Percentiles rank a stretch among this genome's conserved stretches.
Evolutionary conservation across 208 protist species (phyloP).

Genomic region (Leishmania gerbilli): DNA sequence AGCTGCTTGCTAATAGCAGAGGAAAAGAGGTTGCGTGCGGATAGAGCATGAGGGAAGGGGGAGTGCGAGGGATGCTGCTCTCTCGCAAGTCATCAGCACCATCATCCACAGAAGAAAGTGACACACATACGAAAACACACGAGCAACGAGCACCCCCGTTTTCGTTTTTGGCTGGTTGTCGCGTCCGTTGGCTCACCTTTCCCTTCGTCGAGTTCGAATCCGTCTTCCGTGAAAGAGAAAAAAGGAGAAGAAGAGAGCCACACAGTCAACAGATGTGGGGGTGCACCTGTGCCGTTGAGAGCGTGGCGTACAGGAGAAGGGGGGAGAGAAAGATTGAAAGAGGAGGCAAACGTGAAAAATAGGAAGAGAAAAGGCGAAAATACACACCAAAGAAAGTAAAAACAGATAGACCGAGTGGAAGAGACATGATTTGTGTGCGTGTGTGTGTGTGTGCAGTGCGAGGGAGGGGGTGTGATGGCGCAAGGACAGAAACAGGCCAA

Average conservation of each 20-base stretch:
- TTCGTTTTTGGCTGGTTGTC: background rate
- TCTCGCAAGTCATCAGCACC: background rate
- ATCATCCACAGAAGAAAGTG: background rate
- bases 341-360: background rate
- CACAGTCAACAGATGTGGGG: background rate
- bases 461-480: background rate
- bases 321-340: background rate
- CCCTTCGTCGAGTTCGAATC: background rate
- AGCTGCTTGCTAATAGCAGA: background rate
- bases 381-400: background rate
- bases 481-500: background rate
- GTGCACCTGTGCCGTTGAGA: background rate
- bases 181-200: background rate
- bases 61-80: background rate
- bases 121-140: background rate
- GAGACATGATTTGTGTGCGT: background rate
- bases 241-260: background rate
- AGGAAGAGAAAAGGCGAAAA: background rate
- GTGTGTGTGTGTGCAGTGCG: background rate
- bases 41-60: background rate
- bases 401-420: background rate
- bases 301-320: background rate
- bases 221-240: background rate
- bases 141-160: background rate
- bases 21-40: background rate